phyloP scores from a whole-genome alignment of 257 asterid species.

The Anisodus acutangulus region DNA sequence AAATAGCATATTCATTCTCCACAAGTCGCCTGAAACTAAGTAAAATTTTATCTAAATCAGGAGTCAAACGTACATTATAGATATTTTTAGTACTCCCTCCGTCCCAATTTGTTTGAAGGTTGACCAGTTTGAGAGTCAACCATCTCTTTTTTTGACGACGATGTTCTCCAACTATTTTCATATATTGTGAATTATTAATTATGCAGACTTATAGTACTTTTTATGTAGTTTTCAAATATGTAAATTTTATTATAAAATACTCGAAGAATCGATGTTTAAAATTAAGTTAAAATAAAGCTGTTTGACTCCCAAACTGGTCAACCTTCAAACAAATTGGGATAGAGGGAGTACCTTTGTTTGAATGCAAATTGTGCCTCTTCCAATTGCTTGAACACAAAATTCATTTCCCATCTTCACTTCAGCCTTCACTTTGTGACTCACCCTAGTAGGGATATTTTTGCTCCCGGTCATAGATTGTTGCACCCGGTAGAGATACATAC shows the following conservation, averaged over 20 bases:
- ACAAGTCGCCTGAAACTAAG: neutral
- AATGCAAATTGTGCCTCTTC: neutral
- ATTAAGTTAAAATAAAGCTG: too few relatives aligned
- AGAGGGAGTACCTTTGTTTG: neutral
- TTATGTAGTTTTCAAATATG: too few relatives aligned
- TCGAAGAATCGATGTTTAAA: too few relatives aligned
- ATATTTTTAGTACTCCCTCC: neutral
- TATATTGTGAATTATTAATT: too few relatives aligned
- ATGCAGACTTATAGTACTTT: too few relatives aligned
- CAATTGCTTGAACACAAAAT: neutral
- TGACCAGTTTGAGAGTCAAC: too few relatives aligned
- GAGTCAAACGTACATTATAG: neutral
- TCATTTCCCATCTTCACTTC: neutral
- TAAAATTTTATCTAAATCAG: neutral
- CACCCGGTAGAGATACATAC: neutral
- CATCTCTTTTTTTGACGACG: too few relatives aligned
- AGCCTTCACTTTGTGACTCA: neutral
- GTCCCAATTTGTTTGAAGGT: too few relatives aligned
- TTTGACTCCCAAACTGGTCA: too few relatives aligned
- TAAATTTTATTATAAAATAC: too few relatives aligned
- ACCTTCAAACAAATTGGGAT: too few relatives aligned
- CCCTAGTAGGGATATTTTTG: neutral
- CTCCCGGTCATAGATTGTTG: neutral
- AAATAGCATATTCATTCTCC: neutral
- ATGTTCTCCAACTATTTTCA: too few relatives aligned